These are phyloP conservation scores for Blastobotrys malaysiensis DNA, from an alignment of 1,139 yeast genomes.

Conservation along the genomic window DNA sequence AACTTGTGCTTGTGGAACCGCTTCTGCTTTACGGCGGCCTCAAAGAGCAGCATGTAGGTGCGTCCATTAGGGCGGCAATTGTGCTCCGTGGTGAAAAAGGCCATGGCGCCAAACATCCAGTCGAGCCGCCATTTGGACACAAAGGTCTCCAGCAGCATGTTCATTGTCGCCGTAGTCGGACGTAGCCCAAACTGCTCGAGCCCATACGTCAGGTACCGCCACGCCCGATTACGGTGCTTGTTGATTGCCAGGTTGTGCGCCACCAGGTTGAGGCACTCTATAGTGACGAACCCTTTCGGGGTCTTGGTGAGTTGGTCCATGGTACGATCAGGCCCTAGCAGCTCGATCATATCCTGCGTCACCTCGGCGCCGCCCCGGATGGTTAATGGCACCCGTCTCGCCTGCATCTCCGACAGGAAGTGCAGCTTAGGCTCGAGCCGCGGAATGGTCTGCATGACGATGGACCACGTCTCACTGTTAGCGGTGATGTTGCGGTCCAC, in stretches of 20 bases:
- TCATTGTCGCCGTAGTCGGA: conserved; percentile 21
- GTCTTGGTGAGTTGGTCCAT: conserved; percentile 17
- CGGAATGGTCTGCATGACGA: conserved; percentile 20
- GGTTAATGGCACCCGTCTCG: conserved; percentile 19
- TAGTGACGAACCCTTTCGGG: conserved; percentile 7
- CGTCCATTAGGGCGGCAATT: conserved; percentile 18
- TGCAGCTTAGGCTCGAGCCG: conserved; percentile 17
- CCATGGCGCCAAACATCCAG: conserved; percentile 24
- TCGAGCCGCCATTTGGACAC: conserved; percentile 22
- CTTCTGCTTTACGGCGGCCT: conserved; percentile 19
- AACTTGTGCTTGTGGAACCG: conserved; percentile 17
- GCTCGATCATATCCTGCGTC: conserved; percentile 20
- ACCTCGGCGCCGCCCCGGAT: conserved; percentile 19
- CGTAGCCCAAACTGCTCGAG: conserved; percentile 13
- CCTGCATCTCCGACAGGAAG: conserved; percentile 22
- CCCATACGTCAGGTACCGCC: conserved; percentile 18
- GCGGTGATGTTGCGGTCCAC: conserved; percentile 27
- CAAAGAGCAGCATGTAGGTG: conserved; percentile 20
- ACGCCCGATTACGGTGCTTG: conserved; percentile 13
- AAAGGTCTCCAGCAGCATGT: conserved; percentile 20
- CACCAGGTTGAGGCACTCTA: conserved; percentile 14
- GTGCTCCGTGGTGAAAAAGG: conserved; percentile 13
- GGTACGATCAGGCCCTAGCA: conserved; percentile 22
- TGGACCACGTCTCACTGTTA: conserved; percentile 40
- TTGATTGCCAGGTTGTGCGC: not conserved